Percentiles rank a stretch among this genome's conserved stretches.
These are phyloP conservation scores for Escovopsis sp. DNA, from an alignment of 2,329 filamentous ascomycete genomes.

Conservation along the genomic window DNA sequence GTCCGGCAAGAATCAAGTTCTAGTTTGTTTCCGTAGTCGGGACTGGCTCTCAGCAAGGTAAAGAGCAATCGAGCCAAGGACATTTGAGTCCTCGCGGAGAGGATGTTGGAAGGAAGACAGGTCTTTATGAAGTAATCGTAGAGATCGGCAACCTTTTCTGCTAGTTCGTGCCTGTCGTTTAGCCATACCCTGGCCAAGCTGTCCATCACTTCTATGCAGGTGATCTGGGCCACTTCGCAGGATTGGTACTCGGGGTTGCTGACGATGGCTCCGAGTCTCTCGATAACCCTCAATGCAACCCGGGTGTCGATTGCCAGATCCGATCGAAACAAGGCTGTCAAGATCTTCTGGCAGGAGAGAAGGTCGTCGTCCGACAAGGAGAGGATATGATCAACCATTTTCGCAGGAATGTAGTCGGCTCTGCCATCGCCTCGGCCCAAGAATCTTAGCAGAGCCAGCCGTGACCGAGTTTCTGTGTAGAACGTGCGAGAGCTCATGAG, in stretches of 20 bases:
- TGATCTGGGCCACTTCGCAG: conserved; percentile 56
- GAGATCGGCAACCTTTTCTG: conserved; percentile 54
- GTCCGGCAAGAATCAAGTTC: conserved; percentile 47
- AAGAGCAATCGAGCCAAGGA: conserved; percentile 54
- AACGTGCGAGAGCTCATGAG: conserved; percentile 29
- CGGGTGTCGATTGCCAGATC: conserved; percentile 34
- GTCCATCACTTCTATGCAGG: conserved; percentile 53
- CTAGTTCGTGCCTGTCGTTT: conserved; percentile 41
- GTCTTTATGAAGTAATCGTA: conserved; percentile 63
- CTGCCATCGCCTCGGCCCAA: conserved; percentile 28
- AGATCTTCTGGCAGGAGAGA: conserved; percentile 32
- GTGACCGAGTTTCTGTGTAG: conserved; percentile 29
- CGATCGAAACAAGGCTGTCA: conserved; percentile 37
- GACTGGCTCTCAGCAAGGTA: conserved; percentile 48
- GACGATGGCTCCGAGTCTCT: conserved; percentile 36
- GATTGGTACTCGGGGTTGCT: conserved; percentile 46
- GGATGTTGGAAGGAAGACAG: conserved; percentile 49
- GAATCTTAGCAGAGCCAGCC: conserved; percentile 29
- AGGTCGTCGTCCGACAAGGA: conserved; percentile 36
- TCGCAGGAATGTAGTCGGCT: conserved; percentile 32
- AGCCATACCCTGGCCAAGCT: conserved; percentile 50
- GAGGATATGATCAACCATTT: conserved; percentile 35
- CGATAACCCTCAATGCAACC: conserved; percentile 31
- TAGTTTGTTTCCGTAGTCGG: conserved; percentile 48
- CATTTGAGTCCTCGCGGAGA: conserved; percentile 55